Conservation (phyloP, 345 rosid species). For the Bruguiera sexangula region DNA sequence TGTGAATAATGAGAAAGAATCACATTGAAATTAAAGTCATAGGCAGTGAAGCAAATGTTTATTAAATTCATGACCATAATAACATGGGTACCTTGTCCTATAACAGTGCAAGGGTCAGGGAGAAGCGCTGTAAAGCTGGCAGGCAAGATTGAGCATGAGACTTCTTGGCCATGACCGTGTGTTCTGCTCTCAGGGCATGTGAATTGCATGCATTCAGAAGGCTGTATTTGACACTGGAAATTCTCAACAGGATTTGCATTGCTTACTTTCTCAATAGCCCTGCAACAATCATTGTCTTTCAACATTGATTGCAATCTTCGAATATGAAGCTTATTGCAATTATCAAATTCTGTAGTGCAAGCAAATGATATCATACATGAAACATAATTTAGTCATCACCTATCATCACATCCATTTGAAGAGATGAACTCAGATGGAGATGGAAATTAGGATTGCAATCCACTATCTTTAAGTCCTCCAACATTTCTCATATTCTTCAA, state of each 20-base stretch:
- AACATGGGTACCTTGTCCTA: slow-evolving; percentile 5
- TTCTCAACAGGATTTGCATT: slow-evolving; percentile 1
- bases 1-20: background rate
- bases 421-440: slow-evolving; percentile 1
- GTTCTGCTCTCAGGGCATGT: background rate
- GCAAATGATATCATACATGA: background rate
- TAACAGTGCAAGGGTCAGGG: slow-evolving; percentile 5
- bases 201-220: background rate
- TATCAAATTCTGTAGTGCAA: background rate
- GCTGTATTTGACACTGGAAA: background rate
- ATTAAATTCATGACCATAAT: background rate
- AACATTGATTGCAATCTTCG: background rate
- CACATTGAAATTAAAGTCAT: background rate
- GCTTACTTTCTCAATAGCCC: slow-evolving; percentile 7
- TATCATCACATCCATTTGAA: background rate
- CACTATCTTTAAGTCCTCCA: background rate
- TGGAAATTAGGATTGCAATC: background rate
- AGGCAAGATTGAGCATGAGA: slow-evolving; percentile 4
- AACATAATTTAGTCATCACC: background rate
- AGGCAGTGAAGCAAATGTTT: background rate
- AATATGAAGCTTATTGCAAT: background rate
- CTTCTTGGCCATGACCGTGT: background rate
- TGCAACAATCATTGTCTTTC: background rate
- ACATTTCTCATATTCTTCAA: slow-evolving; percentile 6
- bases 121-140: slow-evolving; percentile 8